These are phyloP conservation scores for Rhizoclosmatium sp. DNA, from an alignment of 192 early-diverging fungal species.

Conservation along the genomic window DNA sequence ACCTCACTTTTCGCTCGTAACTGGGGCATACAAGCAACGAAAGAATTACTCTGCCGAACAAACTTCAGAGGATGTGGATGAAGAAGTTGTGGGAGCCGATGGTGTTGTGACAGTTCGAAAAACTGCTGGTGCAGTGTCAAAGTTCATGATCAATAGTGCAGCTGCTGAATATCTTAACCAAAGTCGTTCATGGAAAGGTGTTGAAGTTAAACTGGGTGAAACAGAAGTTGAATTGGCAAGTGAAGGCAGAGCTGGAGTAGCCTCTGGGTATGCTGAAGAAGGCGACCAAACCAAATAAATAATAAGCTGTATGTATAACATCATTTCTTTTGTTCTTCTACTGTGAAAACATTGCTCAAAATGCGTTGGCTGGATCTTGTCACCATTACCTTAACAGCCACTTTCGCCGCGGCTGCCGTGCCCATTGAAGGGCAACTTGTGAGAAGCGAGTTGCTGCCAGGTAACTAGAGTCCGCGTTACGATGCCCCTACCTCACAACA, in stretches of 20 bases:
- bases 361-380: too few relatives aligned
- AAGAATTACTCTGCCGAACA: conserved; percentile 4
- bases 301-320: background rate
- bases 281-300: conserved; percentile 7
- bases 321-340: background rate
- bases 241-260: conserved; percentile 90
- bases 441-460: conserved; percentile 19
- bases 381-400: too few relatives aligned
- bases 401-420: background rate
- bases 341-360: background rate
- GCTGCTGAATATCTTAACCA: conserved; percentile 74
- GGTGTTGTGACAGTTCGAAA: conserved; percentile 62
- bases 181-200: conserved; percentile 79
- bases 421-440: conserved; percentile 22
- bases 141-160: conserved; percentile 61
- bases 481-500: background rate
- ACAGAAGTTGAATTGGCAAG: conserved; percentile 62
- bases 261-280: conserved; percentile 48
- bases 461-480: background rate
- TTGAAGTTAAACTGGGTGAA: conserved; percentile 77
- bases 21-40: conserved; percentile 73
- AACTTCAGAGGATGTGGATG: conserved; percentile 1
- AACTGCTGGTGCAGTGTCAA: conserved; percentile 60
- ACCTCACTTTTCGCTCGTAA: conserved; percentile 91
- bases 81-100: conserved; percentile 1